These are phyloP conservation scores for Stephania cephalantha DNA, from an alignment of 164 flowering plant species.

Conservation along the genomic window DNA sequence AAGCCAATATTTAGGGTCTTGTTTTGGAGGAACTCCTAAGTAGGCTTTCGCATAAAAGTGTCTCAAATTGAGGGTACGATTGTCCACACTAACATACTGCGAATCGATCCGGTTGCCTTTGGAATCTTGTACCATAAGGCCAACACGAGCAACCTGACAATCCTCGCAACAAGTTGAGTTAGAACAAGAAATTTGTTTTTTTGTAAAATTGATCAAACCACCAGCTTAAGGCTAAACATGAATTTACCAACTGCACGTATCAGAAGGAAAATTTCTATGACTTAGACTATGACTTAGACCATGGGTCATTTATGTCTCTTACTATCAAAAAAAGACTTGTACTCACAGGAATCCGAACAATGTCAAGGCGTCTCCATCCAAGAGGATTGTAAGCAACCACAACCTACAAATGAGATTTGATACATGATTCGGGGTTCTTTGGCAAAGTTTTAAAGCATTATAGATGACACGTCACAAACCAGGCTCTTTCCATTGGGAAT, in stretches of 20 bases:
- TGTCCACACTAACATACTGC: slow-evolving; percentile 57
- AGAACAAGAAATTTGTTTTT: not conserved
- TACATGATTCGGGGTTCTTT: not conserved
- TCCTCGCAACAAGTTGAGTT: not conserved
- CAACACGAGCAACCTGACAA: slow-evolving; percentile 50
- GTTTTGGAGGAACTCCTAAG: slow-evolving; percentile 35
- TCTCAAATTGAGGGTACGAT: slow-evolving; percentile 56
- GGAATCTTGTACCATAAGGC: slow-evolving; percentile 62
- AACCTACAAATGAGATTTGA: slow-evolving; percentile 38
- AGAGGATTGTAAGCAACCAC: slow-evolving; percentile 85
- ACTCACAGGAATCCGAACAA: slow-evolving; percentile 73
- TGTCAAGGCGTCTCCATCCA: slow-evolving; percentile 73
- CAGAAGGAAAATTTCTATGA: not conserved
- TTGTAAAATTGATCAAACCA: not conserved
- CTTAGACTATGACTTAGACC: not conserved
- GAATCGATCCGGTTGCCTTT: slow-evolving; percentile 40
- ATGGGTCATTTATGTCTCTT: not conserved
- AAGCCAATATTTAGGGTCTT: slow-evolving; percentile 68
- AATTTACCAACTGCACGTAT: not conserved
- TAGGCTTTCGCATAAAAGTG: slow-evolving; percentile 60
- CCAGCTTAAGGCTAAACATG: not conserved
- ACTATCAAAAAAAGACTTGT: slow-evolving; percentile 4
- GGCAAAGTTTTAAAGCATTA: not conserved
- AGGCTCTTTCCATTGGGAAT: slow-evolving; percentile 58
- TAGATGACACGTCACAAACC: slow-evolving; percentile 29